Evolutionary conservation across 2,329 filamentous ascomycete species (phyloP).

Genomic region (Microsporum canis): DNA sequence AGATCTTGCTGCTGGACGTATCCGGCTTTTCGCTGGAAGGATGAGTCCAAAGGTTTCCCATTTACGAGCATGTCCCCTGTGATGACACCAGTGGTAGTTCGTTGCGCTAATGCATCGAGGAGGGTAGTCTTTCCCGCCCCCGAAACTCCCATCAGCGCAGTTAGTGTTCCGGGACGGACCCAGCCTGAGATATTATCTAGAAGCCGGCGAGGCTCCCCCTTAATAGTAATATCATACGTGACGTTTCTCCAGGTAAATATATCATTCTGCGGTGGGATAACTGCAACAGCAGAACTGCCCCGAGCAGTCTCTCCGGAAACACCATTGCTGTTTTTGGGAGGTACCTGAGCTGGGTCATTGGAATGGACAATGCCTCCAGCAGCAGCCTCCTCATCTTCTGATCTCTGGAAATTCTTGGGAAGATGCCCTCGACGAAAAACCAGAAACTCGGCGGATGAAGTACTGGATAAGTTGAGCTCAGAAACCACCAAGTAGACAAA

Average conservation of each 20-base stretch:
- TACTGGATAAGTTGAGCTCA: slow-evolving; percentile 53
- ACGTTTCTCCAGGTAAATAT: slow-evolving; percentile 45
- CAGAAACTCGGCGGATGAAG: slow-evolving; percentile 56
- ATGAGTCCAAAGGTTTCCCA: slow-evolving; percentile 44
- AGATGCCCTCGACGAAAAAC: slow-evolving; percentile 52
- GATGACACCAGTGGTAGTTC: slow-evolving; percentile 51
- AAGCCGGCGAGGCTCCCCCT: slow-evolving; percentile 40
- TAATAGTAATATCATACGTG: slow-evolving; percentile 43
- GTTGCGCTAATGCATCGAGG: slow-evolving; percentile 46
- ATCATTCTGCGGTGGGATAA: slow-evolving; percentile 27
- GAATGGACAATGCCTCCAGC: neutral
- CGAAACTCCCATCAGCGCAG: slow-evolving; percentile 50
- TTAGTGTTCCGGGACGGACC: slow-evolving; percentile 47
- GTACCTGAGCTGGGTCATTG: neutral
- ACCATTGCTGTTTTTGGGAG: neutral
- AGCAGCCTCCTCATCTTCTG: slow-evolving; percentile 9
- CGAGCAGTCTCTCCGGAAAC: slow-evolving; percentile 8
- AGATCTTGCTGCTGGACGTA: slow-evolving; percentile 64
- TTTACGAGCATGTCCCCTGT: slow-evolving; percentile 57
- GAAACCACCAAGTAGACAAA: slow-evolving; percentile 50
- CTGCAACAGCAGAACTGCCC: slow-evolving; percentile 13
- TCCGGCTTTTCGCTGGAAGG: slow-evolving; percentile 54
- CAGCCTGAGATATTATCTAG: slow-evolving; percentile 45
- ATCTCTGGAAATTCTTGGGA: slow-evolving; percentile 22
- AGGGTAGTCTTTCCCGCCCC: slow-evolving; percentile 54